Conservation (phyloP, 768 basidiomycete species). For the Pleurotus pulmonarius region DNA sequence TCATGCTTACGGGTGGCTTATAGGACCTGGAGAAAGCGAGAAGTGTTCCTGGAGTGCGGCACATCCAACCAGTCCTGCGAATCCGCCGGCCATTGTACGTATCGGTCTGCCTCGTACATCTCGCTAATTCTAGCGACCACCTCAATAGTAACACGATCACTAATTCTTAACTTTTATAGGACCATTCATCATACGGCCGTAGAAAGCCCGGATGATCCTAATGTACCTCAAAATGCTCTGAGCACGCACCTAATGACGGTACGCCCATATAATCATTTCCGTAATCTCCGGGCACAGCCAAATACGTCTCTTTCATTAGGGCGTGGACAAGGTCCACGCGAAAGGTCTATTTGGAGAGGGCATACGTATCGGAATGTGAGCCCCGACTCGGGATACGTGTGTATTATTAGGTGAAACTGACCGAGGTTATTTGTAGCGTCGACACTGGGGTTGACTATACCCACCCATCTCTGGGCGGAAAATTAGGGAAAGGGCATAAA, state of each 20-base stretch:
- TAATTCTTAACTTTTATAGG: too few relatives aligned
- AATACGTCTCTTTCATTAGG: slow-evolving; percentile 24
- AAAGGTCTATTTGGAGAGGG: slow-evolving; percentile 59
- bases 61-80: slow-evolving; percentile 57
- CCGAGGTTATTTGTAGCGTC: not conserved
- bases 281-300: not conserved
- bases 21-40: slow-evolving; percentile 42
- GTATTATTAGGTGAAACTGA: too few relatives aligned
- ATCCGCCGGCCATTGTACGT: slow-evolving; percentile 10
- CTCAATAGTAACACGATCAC: too few relatives aligned
- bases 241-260: slow-evolving; percentile 56
- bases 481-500: slow-evolving; percentile 34
- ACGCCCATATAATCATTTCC: slow-evolving; percentile 10
- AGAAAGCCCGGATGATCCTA: slow-evolving; percentile 27
- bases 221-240: slow-evolving; percentile 39
- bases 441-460: slow-evolving; percentile 14
- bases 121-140: not conserved
- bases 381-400: not conserved
- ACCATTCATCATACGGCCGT: too few relatives aligned
- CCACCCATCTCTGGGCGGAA: slow-evolving; percentile 33
- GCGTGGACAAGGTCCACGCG: slow-evolving; percentile 66
- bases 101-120: not conserved
- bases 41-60: slow-evolving; percentile 46
- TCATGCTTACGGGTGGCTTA: not conserved
- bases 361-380: slow-evolving; percentile 64